phyloP scores from a whole-genome alignment of 345 rosid genomes.

The Gossypium thurberi region DNA sequence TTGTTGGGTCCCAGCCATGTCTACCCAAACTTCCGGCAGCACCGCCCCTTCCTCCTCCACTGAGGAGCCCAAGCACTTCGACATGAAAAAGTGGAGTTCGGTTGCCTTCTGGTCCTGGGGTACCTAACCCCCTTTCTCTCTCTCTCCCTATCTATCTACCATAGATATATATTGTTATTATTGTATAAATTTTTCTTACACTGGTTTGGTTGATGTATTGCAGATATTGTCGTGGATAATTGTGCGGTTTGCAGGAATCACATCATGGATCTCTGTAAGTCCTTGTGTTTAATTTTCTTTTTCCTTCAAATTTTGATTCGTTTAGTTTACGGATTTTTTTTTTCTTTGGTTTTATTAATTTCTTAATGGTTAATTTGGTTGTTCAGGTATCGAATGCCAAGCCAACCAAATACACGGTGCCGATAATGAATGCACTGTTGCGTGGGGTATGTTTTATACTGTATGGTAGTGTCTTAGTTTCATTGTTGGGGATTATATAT shows the following conservation, averaged over 20 bases:
- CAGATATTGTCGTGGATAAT: conserved; percentile 91
- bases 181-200: background rate
- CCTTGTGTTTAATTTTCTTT: background rate
- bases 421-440: conserved; percentile 96
- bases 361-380: conserved; percentile 11
- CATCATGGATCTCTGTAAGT: conserved; percentile 94
- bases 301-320: background rate
- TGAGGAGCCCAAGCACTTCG: conserved; percentile 79
- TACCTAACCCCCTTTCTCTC: conserved; percentile 16
- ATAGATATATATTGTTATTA: no score
- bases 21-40: conserved; percentile 58
- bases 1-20: conserved; percentile 29
- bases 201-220: conserved; percentile 15
- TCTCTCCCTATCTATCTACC: background rate
- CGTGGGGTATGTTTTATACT: conserved; percentile 61
- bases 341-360: background rate
- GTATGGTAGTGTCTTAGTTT: background rate
- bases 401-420: conserved; percentile 93
- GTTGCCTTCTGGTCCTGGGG: conserved; percentile 99
- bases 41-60: conserved; percentile 45
- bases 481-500: no score
- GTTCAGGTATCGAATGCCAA: conserved; percentile 86
- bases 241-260: conserved; percentile 98
- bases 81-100: conserved; percentile 93
- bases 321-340: background rate